A percentile compares a stretch with the other conserved stretches of the same genome.
phyloP scores from a whole-genome alignment of 2,329 filamentous ascomycete species.

The Periconia digitata region DNA sequence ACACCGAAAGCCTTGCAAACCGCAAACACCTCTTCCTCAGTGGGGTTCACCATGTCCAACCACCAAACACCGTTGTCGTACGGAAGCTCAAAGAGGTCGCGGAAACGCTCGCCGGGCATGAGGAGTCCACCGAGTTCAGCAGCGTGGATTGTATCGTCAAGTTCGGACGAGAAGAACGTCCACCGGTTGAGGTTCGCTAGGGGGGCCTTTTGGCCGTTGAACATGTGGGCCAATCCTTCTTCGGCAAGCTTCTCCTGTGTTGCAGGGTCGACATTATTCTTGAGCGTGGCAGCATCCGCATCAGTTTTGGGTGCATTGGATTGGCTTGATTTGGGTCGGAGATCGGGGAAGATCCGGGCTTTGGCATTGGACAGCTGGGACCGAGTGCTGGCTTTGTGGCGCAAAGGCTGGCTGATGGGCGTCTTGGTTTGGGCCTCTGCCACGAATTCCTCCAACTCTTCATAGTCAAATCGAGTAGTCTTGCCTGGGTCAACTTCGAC shows the following conservation, averaged over 20 bases:
- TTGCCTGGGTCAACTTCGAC: slow-evolving; percentile 71
- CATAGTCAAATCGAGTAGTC: slow-evolving; percentile 83
- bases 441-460: slow-evolving; percentile 91
- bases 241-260: slow-evolving; percentile 49
- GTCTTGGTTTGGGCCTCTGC: slow-evolving; percentile 57
- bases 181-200: slow-evolving; percentile 68
- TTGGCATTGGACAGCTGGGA: slow-evolving; percentile 52
- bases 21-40: slow-evolving; percentile 81
- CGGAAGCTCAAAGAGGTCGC: slow-evolving; percentile 77
- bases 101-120: slow-evolving; percentile 85
- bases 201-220: slow-evolving; percentile 29
- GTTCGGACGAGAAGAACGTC: slow-evolving; percentile 95
- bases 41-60: slow-evolving; percentile 91
- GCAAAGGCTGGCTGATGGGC: slow-evolving; percentile 47
- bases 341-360: slow-evolving; percentile 62
- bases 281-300: slow-evolving; percentile 30
- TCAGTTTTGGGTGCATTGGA: slow-evolving; percentile 41
- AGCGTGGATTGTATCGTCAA: slow-evolving; percentile 90
- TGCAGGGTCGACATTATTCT: slow-evolving; percentile 28
- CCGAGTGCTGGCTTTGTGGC: slow-evolving; percentile 36
- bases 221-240: slow-evolving; percentile 38
- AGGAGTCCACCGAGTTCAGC: slow-evolving; percentile 85
- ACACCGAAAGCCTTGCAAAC: slow-evolving; percentile 95
- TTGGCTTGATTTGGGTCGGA: slow-evolving; percentile 51
- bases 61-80: slow-evolving; percentile 88